Conservation (phyloP, 768 basidiomycete genomes). For the Amyloporia xantha region DNA sequence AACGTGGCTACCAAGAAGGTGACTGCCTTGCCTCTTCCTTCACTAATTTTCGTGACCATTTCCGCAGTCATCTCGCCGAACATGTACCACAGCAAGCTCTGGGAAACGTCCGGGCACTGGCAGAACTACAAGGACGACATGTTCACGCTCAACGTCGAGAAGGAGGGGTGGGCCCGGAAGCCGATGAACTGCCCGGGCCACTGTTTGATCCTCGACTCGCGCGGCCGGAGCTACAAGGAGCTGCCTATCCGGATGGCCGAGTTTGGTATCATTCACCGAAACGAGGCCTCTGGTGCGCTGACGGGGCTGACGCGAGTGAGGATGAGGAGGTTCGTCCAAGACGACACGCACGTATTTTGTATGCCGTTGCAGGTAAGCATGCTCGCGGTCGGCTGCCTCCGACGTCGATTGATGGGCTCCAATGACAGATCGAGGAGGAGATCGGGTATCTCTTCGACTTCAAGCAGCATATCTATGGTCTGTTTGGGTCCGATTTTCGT, state of each 20-base stretch:
- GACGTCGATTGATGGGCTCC: background rate
- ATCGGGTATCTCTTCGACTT: slow-evolving; percentile 88
- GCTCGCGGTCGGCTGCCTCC: background rate
- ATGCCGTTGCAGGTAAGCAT: slow-evolving; percentile 80
- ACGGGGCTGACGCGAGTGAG: slow-evolving; percentile 89
- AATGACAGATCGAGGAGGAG: slow-evolving; percentile 71
- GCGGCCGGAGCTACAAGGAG: slow-evolving; percentile 92
- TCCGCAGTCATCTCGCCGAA: slow-evolving; percentile 88
- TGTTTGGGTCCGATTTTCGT: slow-evolving; percentile 92
- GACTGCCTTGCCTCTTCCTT: slow-evolving; percentile 1
- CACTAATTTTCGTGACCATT: background rate
- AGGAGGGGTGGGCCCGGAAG: slow-evolving; percentile 93
- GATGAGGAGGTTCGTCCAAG: slow-evolving; percentile 95
- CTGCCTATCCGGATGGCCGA: slow-evolving; percentile 97
- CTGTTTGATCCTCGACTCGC: slow-evolving; percentile 90
- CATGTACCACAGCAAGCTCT: slow-evolving; percentile 93
- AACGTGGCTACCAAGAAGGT: slow-evolving; percentile 95
- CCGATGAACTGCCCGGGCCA: slow-evolving; percentile 99
- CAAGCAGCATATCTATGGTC: slow-evolving; percentile 87
- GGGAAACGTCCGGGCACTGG: slow-evolving; percentile 99
- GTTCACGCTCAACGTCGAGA: slow-evolving; percentile 92
- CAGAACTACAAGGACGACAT: slow-evolving; percentile 97
- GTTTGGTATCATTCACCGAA: slow-evolving; percentile 95
- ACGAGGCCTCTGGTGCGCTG: slow-evolving; percentile 92
- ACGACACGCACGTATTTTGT: slow-evolving; percentile 98